Conservation (phyloP, 495 filamentous ascomycete species). For the Penicillium bialowiezense region DNA sequence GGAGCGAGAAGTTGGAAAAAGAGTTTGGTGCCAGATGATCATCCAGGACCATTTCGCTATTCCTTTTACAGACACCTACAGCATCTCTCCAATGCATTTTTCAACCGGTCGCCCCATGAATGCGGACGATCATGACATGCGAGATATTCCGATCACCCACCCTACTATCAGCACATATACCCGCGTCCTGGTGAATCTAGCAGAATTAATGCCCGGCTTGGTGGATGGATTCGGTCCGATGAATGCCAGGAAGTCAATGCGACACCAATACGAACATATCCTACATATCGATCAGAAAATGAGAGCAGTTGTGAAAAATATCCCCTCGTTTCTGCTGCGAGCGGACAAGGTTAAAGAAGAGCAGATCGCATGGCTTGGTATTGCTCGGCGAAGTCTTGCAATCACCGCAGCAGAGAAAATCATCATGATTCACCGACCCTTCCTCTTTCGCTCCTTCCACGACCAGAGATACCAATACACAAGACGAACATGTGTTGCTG, state of each 20-base stretch:
- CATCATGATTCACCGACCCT: conserved; percentile 51
- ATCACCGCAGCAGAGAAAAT: conserved; percentile 49
- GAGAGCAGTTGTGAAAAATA: conserved; percentile 32
- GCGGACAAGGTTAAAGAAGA: conserved; percentile 25
- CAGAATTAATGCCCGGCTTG: conserved; percentile 38
- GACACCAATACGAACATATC: conserved; percentile 43
- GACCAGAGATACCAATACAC: conserved; percentile 38
- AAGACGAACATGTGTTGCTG: conserved; percentile 41
- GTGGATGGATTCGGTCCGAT: conserved; percentile 37
- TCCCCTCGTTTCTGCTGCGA: conserved; percentile 30
- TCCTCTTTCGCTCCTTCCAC: conserved; percentile 43
- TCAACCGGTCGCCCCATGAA: conserved; percentile 38
- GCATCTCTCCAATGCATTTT: conserved; percentile 40
- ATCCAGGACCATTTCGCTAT: conserved; percentile 50
- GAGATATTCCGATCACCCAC: conserved; percentile 22
- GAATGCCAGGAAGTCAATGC: conserved; percentile 24
- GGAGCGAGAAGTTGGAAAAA: conserved; percentile 37
- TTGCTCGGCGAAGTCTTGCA: conserved; percentile 39
- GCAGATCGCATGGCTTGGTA: conserved; percentile 36
- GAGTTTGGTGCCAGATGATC: conserved; percentile 45
- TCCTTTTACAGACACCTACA: conserved; percentile 46
- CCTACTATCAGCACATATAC: conserved; percentile 42
- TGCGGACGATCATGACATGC: conserved; percentile 39
- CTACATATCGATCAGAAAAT: conserved; percentile 41
- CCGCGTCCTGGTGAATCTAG: conserved; percentile 37